Evolutionary conservation across 2,329 filamentous ascomycete genomes (phyloP), one percentile per base, ranked within the genome.

Genomic region (Pseudopyricularia cyperi): DNA sequence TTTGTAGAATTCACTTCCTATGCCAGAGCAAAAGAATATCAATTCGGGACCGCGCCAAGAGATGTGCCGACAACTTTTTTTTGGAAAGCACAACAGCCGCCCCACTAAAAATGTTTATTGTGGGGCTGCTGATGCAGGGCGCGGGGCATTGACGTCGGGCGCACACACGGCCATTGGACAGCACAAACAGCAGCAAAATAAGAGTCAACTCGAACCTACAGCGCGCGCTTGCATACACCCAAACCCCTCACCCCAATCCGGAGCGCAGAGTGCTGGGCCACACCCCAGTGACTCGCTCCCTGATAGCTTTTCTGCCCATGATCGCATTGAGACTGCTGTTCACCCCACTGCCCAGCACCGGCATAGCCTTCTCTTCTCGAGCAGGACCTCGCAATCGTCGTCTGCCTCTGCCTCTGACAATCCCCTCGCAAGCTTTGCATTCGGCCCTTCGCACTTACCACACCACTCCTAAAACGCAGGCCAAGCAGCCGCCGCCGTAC

Each of bases 271-370:
- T 51, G 50, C 47, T 49, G 47, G 47, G 32, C 19, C 28, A 22
- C 42, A 33, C 15, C 42, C 53, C 53, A 51, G 57, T 62, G 60
- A 62, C 57, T 61, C 60, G 61, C 59, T 51, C 39, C 17, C 30
- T 22, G 15, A 14, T 47, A 55, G 51, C 56, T 61, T 58, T 53
- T 44, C 24, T 44, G 39, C 39, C 39, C 24, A 63, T 64, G 61
- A 60, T 58, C 56, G 57, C 55, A 51, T 50, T 55, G 17, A 50
- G 49, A 17, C 48, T 34, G 17, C 26, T 17, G 15, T 22, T 6
- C 28, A 12, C 30, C 30, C 28, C 35, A 42, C 50, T 46, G 50
- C 50, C 39, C 30, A 46, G 30, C 32, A 30, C 34, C 14, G 37
- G 49, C 51, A 46, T 46, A 52, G 52, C 52, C 42, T 56, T 48